phyloP scores from a whole-genome alignment of 768 basidiomycete genomes.

The Podaxis sp. region DNA sequence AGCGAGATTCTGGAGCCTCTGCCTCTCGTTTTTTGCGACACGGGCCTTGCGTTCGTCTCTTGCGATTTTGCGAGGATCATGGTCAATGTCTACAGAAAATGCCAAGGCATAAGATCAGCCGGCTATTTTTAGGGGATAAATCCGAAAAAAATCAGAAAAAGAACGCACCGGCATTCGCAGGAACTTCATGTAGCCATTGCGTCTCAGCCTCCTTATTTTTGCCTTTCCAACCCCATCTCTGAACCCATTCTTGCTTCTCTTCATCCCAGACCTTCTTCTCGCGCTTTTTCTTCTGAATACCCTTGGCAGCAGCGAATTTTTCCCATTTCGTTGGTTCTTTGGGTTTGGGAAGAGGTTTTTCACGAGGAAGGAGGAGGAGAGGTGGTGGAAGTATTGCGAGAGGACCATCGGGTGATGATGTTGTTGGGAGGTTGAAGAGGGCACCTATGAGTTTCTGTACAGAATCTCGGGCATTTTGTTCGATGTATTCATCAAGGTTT shows the following conservation, averaged over 20 bases:
- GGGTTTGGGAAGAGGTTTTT: conserved; percentile 91
- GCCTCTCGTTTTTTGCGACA: conserved; percentile 82
- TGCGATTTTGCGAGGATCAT: conserved; percentile 76
- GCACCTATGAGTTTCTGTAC: conserved; percentile 77
- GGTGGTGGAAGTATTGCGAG: conserved; percentile 80
- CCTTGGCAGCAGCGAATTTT: conserved; percentile 90
- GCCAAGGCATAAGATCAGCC: background rate
- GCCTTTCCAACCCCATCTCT: conserved; percentile 85
- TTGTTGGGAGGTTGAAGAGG: conserved; percentile 82
- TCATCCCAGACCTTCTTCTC: conserved; percentile 93
- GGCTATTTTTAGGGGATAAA: background rate
- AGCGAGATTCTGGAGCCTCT: conserved; percentile 69
- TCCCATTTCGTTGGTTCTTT: conserved; percentile 98
- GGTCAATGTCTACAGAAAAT: conserved; percentile 61
- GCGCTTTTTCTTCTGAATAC: conserved; percentile 76
- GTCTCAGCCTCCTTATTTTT: conserved; percentile 87
- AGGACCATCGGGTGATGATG: conserved; percentile 76
- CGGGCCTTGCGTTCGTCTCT: conserved; percentile 79
- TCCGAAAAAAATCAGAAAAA: background rate
- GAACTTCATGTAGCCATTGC: conserved; percentile 93
- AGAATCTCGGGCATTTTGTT: conserved; percentile 75
- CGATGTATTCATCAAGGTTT: conserved; percentile 80
- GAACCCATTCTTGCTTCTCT: conserved; percentile 89
- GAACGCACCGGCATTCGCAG: conserved; percentile 75
- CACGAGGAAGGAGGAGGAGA: conserved; percentile 75